Evolutionary conservation across 2,329 filamentous ascomycete genomes (phyloP).

Genomic region (Penicillium sp.): DNA sequence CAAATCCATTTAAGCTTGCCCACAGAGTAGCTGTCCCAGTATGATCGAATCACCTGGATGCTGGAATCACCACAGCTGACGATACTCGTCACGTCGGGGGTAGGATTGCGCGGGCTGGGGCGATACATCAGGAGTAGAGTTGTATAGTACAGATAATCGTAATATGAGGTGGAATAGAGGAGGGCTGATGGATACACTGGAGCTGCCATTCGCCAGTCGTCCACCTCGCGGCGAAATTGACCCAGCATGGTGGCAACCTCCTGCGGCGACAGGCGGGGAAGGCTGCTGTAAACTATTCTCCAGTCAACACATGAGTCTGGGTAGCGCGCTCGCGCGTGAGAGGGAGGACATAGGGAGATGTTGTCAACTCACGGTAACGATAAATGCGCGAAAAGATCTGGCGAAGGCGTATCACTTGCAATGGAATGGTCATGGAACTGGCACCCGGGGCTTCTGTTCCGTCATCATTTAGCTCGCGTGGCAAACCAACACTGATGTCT

Average conservation of each 20-base stretch:
- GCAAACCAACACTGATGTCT: slow-evolving; percentile 40
- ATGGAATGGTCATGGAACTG: slow-evolving; percentile 39
- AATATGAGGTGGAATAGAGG: slow-evolving; percentile 42
- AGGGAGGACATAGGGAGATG: not conserved
- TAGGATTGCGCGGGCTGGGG: slow-evolving; percentile 38
- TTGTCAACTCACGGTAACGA: slow-evolving; percentile 32
- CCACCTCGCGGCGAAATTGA: slow-evolving; percentile 37
- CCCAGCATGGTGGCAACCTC: slow-evolving; percentile 29
- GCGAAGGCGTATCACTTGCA: slow-evolving; percentile 37
- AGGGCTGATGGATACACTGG: slow-evolving; percentile 38
- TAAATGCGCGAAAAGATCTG: slow-evolving; percentile 42
- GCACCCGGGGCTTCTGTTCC: slow-evolving; percentile 35
- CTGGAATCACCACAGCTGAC: slow-evolving; percentile 40
- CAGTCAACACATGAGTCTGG: not conserved
- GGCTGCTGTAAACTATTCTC: slow-evolving; percentile 35
- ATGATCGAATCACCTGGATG: slow-evolving; percentile 39
- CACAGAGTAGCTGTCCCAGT: slow-evolving; percentile 40
- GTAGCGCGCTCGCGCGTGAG: not conserved
- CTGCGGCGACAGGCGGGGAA: slow-evolving; percentile 27
- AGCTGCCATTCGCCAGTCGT: slow-evolving; percentile 38
- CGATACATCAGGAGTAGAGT: slow-evolving; percentile 40
- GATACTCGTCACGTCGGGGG: slow-evolving; percentile 36
- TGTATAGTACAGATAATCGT: slow-evolving; percentile 42
- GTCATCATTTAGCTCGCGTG: slow-evolving; percentile 42
- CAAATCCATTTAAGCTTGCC: slow-evolving; percentile 44